A percentile compares a stretch with the other conserved stretches of the same genome.
Conservation (phyloP, 2,329 filamentous ascomycete species). For the Xylaria digitata region DNA sequence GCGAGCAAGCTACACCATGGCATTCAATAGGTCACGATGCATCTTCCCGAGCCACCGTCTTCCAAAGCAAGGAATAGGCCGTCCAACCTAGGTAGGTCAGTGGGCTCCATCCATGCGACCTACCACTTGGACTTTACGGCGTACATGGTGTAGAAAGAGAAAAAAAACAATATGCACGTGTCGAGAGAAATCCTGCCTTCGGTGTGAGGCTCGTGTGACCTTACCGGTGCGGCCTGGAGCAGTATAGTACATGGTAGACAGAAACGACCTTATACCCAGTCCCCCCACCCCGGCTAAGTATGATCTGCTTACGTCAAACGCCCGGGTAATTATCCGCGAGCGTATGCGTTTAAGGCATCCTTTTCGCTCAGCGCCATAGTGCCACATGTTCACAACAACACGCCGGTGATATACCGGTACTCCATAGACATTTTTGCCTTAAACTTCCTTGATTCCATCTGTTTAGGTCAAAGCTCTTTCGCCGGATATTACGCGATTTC, state of each 20-base stretch:
- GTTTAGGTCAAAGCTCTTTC: background rate
- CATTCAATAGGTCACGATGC: constrained; percentile 24
- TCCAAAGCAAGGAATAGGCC: constrained; percentile 14
- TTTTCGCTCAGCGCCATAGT: constrained; percentile 9
- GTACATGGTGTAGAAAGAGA: background rate
- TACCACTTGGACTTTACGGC: background rate
- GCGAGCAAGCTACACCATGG: constrained; percentile 1
- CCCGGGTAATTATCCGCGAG: constrained; percentile 22
- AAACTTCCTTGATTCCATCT: background rate
- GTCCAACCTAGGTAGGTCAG: constrained; percentile 4
- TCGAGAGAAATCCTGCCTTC: constrained; percentile 24
- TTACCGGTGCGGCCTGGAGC: constrained; percentile 21
- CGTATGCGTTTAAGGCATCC: background rate
- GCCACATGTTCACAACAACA: constrained; percentile 8
- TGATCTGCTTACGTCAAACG: constrained; percentile 26
- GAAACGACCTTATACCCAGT: constrained; percentile 11
- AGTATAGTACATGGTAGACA: too few relatives aligned
- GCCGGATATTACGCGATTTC: background rate
- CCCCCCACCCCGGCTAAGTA: constrained; percentile 18
- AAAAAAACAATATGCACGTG: constrained; percentile 10
- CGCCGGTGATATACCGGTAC: background rate
- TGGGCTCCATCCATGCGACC: constrained; percentile 13
- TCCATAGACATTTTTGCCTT: constrained; percentile 7
- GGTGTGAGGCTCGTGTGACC: constrained; percentile 38
- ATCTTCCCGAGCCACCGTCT: constrained; percentile 9